Conservation (phyloP, 345 rosid species). For the Eucalyptus guilfoylei region DNA sequence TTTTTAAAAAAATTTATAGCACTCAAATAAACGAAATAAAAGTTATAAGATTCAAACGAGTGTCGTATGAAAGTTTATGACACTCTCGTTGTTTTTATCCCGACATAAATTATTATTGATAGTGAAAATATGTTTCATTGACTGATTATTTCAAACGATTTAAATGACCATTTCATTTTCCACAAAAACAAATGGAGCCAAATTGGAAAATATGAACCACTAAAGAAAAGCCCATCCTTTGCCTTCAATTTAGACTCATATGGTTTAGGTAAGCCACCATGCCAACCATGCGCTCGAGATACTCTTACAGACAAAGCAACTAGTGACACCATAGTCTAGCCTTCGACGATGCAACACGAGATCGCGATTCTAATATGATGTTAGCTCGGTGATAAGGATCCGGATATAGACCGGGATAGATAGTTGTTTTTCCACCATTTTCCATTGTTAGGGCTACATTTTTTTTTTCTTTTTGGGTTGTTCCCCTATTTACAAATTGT, state of each 20-base stretch:
- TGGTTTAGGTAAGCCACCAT: no score
- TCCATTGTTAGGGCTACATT: not conserved
- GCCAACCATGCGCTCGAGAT: not conserved
- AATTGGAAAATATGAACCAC: not conserved
- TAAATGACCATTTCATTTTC: fast-evolving
- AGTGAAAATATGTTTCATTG: no score
- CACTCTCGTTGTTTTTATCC: fast-evolving
- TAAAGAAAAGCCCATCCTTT: not conserved
- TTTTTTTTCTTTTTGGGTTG: not conserved
- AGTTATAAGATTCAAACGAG: fast-evolving
- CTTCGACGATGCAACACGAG: not conserved
- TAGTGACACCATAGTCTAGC: not conserved
- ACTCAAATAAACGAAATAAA: no score
- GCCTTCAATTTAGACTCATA: not conserved
- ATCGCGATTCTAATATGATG: not conserved
- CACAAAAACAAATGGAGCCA: not conserved
- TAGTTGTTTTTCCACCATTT: not conserved
- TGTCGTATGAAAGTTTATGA: fast-evolving
- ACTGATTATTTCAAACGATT: no score
- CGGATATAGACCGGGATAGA: not conserved
- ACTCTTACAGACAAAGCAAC: not conserved
- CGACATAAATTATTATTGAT: no score
- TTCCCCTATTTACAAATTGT: not conserved
- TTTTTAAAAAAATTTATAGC: fast-evolving
- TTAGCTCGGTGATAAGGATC: not conserved